Percentiles rank a stretch among this genome's conserved stretches.
Evolutionary conservation across 1,139 yeast genomes (phyloP).

Genomic region (Geotrichum candidum): DNA sequence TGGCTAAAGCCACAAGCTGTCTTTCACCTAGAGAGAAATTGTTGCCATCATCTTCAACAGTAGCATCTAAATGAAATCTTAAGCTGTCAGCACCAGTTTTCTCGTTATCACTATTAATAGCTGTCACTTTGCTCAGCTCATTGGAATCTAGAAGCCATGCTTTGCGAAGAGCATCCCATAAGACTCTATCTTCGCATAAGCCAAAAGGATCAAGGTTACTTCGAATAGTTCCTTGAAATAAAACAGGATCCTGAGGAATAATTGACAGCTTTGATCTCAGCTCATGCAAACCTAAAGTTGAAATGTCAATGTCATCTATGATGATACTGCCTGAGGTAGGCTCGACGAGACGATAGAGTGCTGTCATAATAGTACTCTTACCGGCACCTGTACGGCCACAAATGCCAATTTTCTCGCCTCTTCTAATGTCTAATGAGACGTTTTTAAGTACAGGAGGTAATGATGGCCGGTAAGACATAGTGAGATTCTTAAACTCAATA

Average conservation of each 20-base stretch:
- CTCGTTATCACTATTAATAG: background rate
- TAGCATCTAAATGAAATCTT: slow-evolving; percentile 61
- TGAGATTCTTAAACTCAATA: slow-evolving; percentile 52
- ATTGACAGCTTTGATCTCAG: slow-evolving; percentile 56
- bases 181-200: slow-evolving; percentile 44
- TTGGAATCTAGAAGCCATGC: slow-evolving; percentile 51
- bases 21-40: slow-evolving; percentile 76
- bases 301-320: slow-evolving; percentile 58
- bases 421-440: slow-evolving; percentile 43
- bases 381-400: slow-evolving; percentile 84
- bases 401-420: slow-evolving; percentile 62
- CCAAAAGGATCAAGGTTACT: slow-evolving; percentile 65
- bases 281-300: slow-evolving; percentile 50
- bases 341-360: slow-evolving; percentile 58
- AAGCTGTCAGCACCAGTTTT: slow-evolving; percentile 27
- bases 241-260: slow-evolving; percentile 72
- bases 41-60: slow-evolving; percentile 66
- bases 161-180: slow-evolving; percentile 56
- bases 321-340: slow-evolving; percentile 46
- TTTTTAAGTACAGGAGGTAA: slow-evolving; percentile 66
- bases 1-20: slow-evolving; percentile 66
- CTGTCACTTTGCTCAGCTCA: slow-evolving; percentile 31
- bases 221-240: slow-evolving; percentile 61
- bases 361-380: slow-evolving; percentile 62
- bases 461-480: slow-evolving; percentile 67